A percentile compares a stretch with the other conserved stretches of the same genome.
phyloP scores from a whole-genome alignment of 192 early-diverging fungal genomes.

The Coemansia sp. region DNA sequence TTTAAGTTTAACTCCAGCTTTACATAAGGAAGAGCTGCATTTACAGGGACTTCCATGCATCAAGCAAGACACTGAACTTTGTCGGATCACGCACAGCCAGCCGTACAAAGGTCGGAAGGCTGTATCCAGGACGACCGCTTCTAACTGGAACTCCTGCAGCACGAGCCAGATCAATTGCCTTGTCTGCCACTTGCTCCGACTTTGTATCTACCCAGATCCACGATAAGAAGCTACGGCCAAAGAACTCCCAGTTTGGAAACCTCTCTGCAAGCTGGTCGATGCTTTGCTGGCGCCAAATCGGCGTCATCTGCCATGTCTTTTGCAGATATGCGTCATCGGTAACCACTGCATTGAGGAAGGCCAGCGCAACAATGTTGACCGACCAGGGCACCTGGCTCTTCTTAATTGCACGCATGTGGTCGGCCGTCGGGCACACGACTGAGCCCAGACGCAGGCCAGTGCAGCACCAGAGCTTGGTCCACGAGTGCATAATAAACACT shows the following conservation, averaged over 20 bases:
- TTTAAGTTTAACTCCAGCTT: neutral
- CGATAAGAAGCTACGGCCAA: conserved; percentile 75
- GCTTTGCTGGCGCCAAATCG: conserved; percentile 60
- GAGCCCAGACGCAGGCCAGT: conserved; percentile 86
- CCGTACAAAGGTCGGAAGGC: conserved; percentile 70
- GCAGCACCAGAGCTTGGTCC: conserved; percentile 95
- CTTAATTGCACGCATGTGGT: conserved; percentile 71
- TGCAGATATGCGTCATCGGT: conserved; percentile 66
- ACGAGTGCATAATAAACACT: conserved; percentile 87
- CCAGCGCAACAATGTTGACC: conserved; percentile 86
- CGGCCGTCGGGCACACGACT: conserved; percentile 78
- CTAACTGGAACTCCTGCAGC: conserved; percentile 84
- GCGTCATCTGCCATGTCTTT: conserved; percentile 77
- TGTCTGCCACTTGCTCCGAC: conserved; percentile 56
- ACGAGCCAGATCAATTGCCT: conserved; percentile 64
- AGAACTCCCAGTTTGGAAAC: conserved; percentile 61
- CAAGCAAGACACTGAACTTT: conserved; percentile 67
- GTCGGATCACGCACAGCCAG: conserved; percentile 72
- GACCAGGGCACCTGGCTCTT: conserved; percentile 88
- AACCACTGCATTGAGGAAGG: conserved; percentile 77
- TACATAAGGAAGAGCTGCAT: neutral
- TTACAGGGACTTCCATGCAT: conserved; percentile 61
- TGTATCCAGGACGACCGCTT: conserved; percentile 74
- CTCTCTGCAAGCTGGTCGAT: conserved; percentile 24
- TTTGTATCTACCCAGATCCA: conserved; percentile 87